These are phyloP conservation scores for Gossypium thurberi DNA, from an alignment of 345 rosid genomes.

Conservation along the genomic window DNA sequence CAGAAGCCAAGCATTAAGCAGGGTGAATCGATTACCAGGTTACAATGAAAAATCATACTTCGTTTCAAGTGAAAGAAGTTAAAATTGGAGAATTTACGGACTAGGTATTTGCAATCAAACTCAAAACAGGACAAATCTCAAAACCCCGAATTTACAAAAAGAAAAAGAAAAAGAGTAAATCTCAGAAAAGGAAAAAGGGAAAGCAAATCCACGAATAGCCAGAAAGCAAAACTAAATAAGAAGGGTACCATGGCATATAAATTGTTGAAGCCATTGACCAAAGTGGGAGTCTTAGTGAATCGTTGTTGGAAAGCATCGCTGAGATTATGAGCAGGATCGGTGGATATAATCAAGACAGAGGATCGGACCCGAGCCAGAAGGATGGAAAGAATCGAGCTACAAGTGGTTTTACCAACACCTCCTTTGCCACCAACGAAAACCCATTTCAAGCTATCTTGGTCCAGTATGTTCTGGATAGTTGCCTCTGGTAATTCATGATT, in stretches of 20 bases:
- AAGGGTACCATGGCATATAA: conserved; percentile 77
- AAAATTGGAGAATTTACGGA: conserved; percentile 1
- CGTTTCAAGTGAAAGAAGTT: background rate
- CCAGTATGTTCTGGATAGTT: conserved; percentile 66
- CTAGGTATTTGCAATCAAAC: background rate
- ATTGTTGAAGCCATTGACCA: conserved; percentile 90
- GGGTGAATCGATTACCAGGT: background rate
- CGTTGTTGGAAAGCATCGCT: conserved; percentile 98
- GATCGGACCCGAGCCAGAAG: conserved; percentile 73
- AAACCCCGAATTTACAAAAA: background rate
- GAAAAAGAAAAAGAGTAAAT: background rate
- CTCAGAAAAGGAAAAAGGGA: background rate
- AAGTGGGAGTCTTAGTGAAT: conserved; percentile 78
- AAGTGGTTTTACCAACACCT: conserved; percentile 96
- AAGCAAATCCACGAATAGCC: background rate
- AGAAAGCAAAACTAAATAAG: background rate
- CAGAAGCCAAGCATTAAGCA: background rate
- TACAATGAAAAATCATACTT: background rate
- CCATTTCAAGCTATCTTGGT: conserved; percentile 90
- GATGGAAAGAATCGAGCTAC: conserved; percentile 87
- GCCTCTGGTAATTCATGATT: conserved; percentile 53
- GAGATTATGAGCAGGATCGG: conserved; percentile 99
- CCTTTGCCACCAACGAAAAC: conserved; percentile 99
- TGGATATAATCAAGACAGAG: conserved; percentile 94
- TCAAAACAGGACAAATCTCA: conserved; percentile 1